Base-by-base conservation (phyloP, 2,329 filamentous ascomycete genomes). In the Reticulascus tulasneorum region DNA sequence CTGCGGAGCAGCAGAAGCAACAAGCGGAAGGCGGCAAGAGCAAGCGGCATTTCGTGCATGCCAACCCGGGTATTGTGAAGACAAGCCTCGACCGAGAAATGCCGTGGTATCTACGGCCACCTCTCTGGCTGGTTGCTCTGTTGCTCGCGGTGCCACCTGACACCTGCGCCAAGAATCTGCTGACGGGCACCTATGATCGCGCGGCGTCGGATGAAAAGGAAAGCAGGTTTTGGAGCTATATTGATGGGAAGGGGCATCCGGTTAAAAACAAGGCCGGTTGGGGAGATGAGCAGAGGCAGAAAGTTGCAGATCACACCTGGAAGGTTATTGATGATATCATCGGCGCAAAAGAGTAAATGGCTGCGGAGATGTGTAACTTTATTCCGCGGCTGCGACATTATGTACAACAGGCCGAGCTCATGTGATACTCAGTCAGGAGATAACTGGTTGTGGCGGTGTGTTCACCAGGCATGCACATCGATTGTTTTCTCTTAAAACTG, bases 1-100 rank as follows among this genome's bases (percentile, higher is more conserved):
- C 62, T 1, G 45, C 50, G 1, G 39, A 57, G 20, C 50, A 56
- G 21, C 26, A 57, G 8, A 16, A 28, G 2, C 38, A 57, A 16
- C 50, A 55, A 21, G 42, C 38, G 3, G 37, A 46, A 2, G 46
- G 43, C 11, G 40, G 48, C 4, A 45, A 42, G 4, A 21, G 12
- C 6, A 44, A 13, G 15, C 46, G 52, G 2, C 50, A 58, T 26
- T 71, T 65, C 31, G 45, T 67, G 0, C 66, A 71, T 29, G 59
- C 60, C 1, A 58, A 46, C 9, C 67, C 67, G 0, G 64, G 65
- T 2, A 16, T 50, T 2, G 67, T 71, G 11, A 51, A 51, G 2
- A 62, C 65, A 0, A 52, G 52, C 2, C 18, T 64, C 3, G 15
- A 27, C 13, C 31, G 39, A 4, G 44, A 48, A 3, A 42, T 67